Conservation (phyloP, 768 basidiomycete species). For the Boletus bicolor region DNA sequence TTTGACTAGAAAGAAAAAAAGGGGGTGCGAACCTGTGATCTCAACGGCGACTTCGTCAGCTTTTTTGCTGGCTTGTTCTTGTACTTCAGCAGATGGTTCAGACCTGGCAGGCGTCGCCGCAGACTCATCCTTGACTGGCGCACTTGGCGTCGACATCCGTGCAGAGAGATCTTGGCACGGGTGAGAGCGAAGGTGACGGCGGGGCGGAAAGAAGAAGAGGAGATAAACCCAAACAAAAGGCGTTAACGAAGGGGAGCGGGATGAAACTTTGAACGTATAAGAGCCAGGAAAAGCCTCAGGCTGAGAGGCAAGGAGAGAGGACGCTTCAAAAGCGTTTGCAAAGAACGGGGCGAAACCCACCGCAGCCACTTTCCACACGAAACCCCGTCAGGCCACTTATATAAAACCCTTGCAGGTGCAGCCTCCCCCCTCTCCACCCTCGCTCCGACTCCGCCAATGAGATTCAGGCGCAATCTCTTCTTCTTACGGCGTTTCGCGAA, state of each 20-base stretch:
- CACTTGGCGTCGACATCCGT: slow-evolving; percentile 15
- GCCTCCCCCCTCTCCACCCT: slow-evolving; percentile 9
- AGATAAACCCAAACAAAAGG: not conserved
- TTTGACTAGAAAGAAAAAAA: not conserved
- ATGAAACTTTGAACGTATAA: not conserved
- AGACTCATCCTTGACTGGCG: not conserved
- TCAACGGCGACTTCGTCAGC: slow-evolving; percentile 23
- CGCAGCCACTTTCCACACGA: slow-evolving; percentile 1
- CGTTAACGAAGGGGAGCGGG: not conserved
- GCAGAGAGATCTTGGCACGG: not conserved
- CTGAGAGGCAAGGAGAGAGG: not conserved
- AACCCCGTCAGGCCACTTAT: slow-evolving; percentile 12
- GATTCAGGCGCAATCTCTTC: slow-evolving; percentile 15
- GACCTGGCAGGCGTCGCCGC: not conserved
- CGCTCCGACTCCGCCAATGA: slow-evolving; percentile 23
- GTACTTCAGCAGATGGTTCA: not conserved
- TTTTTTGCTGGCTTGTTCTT: slow-evolving; percentile 1
- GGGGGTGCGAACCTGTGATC: slow-evolving; percentile 23
- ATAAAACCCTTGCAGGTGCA: slow-evolving; percentile 8
- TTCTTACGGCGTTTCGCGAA: slow-evolving; percentile 11
- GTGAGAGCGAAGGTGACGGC: not conserved
- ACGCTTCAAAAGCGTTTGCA: not conserved
- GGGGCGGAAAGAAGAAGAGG: not conserved
- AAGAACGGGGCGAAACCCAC: not conserved
- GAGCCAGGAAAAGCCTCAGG: not conserved